Evolutionary conservation across 768 basidiomycete genomes (phyloP).

Genomic region (Naganishia onofrii): DNA sequence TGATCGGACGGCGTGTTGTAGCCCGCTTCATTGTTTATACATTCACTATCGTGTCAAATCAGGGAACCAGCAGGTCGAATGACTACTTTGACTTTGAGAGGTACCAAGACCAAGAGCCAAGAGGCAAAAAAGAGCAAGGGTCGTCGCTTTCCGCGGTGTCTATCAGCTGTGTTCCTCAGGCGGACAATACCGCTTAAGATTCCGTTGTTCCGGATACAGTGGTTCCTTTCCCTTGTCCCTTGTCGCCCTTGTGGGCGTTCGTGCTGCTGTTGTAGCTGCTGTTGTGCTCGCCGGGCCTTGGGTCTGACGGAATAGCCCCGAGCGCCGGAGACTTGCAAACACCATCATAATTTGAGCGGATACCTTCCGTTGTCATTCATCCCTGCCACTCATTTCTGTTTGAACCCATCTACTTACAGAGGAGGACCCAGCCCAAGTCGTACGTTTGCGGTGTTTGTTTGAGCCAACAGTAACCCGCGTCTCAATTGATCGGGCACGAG

Average conservation of each 20-base stretch:
- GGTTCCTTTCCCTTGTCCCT: background rate
- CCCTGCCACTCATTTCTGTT: background rate
- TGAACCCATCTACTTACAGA: background rate
- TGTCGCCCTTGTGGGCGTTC: background rate
- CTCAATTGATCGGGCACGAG: slow-evolving; percentile 18
- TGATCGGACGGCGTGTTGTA: background rate
- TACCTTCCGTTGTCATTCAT: background rate
- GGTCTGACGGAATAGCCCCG: background rate
- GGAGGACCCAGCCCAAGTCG: background rate
- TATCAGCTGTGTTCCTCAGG: background rate
- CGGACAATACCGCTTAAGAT: background rate
- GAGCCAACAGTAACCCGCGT: background rate
- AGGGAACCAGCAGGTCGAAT: too few relatives aligned
- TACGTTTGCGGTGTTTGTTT: background rate
- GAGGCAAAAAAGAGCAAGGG: too few relatives aligned
- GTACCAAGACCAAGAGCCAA: too few relatives aligned
- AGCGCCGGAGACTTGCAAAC: background rate
- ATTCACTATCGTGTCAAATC: background rate
- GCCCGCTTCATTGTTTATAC: background rate
- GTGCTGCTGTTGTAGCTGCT: too few relatives aligned
- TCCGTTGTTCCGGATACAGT: background rate
- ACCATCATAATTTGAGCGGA: background rate
- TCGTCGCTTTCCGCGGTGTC: background rate
- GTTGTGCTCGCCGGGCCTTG: background rate
- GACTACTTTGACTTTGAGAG: too few relatives aligned